Base-by-base conservation (phyloP, 257 asterid species). In the Cinchona pubescens region DNA sequence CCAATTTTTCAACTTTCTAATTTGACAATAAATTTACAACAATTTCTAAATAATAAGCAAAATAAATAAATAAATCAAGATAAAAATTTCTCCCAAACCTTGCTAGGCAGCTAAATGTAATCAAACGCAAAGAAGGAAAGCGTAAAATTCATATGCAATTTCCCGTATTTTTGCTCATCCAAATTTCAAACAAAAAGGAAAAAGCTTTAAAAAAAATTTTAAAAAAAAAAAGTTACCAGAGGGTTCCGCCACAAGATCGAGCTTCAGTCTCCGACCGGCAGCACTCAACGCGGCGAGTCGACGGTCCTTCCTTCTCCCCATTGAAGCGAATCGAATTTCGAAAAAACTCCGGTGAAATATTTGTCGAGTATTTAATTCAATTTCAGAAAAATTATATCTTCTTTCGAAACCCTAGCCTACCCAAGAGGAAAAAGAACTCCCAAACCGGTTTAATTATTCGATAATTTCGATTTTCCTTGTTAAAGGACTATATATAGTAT, bases 231-330 rank as follows among this genome's bases (percentile, higher is more conserved):
- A 29, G 27, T n/a, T 83, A 95, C 99, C 99, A 69, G 96, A 81
- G 90, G 96, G 98, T 85, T 95, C 99, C 94, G 93, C 94, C 64
- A 83, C 89, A 75, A 94, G 90, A 77, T 92, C 99, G 72, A 94
- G 97, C 78, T 92, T 94, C 62, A 94, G 96, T 86, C 99, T 83
- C 42, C 99, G 96, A 71, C 91, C 88, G 67, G 89, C 80, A 75
- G 87, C 86, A 78, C 81, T 77, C 77, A 80, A 76, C 75, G 96
- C 92, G 62, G 97, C 99, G 32, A 76, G 85, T 14, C 97, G 90
- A 29, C 98, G 98, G 84, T 91, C 99, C 86, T 92, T 95, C 75
- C 99, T 90, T 86, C 92, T 87, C 70, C 98, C 99, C 98, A 95
- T 95, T 49, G n/a, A 61, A 27, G 59, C 27, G 12, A 56, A 43